Evolutionary conservation across 805 yeast species (phyloP), one percentile per base, ranked within the genome.

Genomic region (Jamesozyma jinghongensis): DNA sequence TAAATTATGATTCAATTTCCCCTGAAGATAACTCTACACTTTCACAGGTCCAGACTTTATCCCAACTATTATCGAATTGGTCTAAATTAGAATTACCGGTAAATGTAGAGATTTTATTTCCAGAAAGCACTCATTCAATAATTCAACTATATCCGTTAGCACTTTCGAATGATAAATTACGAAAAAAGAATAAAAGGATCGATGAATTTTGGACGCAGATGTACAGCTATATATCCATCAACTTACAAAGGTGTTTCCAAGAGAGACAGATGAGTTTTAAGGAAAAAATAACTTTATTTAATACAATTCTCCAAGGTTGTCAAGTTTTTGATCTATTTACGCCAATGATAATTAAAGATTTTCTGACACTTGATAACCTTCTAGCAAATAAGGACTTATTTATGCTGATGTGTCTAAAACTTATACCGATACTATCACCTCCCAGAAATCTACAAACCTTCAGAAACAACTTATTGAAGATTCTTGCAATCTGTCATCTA

Each of bases 11-110:
- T 3, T 19, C 30, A 3, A 32, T 8, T 18, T 8, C 30, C 12
- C 49, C 52, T 1, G 25, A 22, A 2, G 46, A 43, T 32, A 38
- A 36, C 19, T 37, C 52, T 6, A 22, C 41, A 6, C 34, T 52
- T 5, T 40, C 43, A 12, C 39, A 47, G 5, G 32, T 54, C 11
- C 22, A 43, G 13, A 49, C 51, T n/a, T 28, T 48, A 12, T 37
- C 45, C 7, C 46, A 51, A 22, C 29, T 56, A 18, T 41, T 42
- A 4, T 43, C 41, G 28, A 44, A 47, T 32, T 55, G 59, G 59
- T 28, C 34, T 8, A 32, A 11, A 3, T 26, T 51, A 3, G 32
- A 30, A 12, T 35, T 50, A 11, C 57, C 60, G 13, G 40, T 36
- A 25, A 45, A 43, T 47, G 43, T 44, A 1, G 50, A 51, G 28